Percentiles rank a stretch among this genome's conserved stretches.
phyloP scores from a whole-genome alignment of 768 basidiomycete genomes.

The Lactarius indigo region DNA sequence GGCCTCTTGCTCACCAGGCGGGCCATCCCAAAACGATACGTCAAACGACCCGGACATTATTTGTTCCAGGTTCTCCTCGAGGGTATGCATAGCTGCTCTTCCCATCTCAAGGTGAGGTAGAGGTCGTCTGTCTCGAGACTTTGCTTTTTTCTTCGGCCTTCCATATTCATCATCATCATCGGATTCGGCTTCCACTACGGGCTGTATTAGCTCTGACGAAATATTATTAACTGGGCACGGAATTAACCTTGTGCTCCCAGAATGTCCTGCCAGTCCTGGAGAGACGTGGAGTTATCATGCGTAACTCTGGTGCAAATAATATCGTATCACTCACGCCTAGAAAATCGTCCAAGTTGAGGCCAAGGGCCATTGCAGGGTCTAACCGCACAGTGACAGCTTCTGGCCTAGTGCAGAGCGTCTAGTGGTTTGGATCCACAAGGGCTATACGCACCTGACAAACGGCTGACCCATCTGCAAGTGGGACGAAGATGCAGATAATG shows the following conservation, averaged over 20 bases:
- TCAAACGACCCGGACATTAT: constrained; percentile 66
- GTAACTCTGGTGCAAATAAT: not conserved
- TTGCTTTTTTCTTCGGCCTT: constrained; percentile 29
- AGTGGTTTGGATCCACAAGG: constrained; percentile 1
- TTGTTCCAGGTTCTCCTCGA: constrained; percentile 69
- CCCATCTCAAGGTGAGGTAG: constrained; percentile 40
- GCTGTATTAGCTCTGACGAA: constrained; percentile 1
- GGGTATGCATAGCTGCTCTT: constrained; percentile 55
- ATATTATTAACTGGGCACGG: not conserved
- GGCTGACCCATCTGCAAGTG: constrained; percentile 72
- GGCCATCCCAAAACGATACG: constrained; percentile 47
- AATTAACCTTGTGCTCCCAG: constrained; percentile 18
- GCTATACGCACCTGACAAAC: constrained; percentile 49
- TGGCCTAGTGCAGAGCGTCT: constrained; percentile 26
- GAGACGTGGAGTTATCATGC: not conserved
- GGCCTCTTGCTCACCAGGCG: constrained; percentile 32
- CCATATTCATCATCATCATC: constrained; percentile 49
- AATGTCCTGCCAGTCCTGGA: constrained; percentile 22
- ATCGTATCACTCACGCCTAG: constrained; percentile 19
- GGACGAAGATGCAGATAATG: constrained; percentile 41
- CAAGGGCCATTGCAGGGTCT: constrained; percentile 28
- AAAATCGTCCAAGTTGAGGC: constrained; percentile 29
- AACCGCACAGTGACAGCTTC: constrained; percentile 34
- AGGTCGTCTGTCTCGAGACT: constrained; percentile 31
- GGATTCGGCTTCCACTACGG: constrained; percentile 32